These are phyloP conservation scores for Hyphopichia homilentoma DNA, from an alignment of 805 yeast species.

Conservation along the genomic window DNA sequence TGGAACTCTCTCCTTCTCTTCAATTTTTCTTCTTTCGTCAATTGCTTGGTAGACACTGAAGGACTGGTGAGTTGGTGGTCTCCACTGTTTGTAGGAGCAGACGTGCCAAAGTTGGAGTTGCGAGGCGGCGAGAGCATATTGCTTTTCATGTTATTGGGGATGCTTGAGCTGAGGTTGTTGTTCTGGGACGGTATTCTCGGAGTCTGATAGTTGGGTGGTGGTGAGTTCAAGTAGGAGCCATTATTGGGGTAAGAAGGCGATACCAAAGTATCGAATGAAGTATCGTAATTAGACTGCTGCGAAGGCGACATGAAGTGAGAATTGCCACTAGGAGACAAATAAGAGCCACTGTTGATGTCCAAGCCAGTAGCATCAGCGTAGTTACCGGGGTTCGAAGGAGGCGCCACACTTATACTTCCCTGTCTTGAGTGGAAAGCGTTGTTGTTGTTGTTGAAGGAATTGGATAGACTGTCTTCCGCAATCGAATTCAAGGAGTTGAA, in stretches of 20 bases:
- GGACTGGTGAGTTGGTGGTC: constrained; percentile 7
- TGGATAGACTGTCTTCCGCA: constrained; percentile 23
- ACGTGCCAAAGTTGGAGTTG: constrained; percentile 21
- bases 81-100: constrained; percentile 20
- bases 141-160: constrained; percentile 14
- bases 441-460: constrained; percentile 9
- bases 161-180: constrained; percentile 18
- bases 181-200: constrained; percentile 9
- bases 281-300: constrained; percentile 19
- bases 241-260: constrained; percentile 25
- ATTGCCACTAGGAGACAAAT: constrained; percentile 32
- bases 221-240: constrained; percentile 32
- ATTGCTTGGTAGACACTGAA: constrained; percentile 26
- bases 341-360: constrained; percentile 24
- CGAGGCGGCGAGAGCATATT: constrained; percentile 23
- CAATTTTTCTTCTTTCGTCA: constrained; percentile 64
- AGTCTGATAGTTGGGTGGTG: constrained; percentile 22
- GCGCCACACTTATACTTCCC: constrained; percentile 29
- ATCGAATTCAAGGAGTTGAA: constrained; percentile 29
- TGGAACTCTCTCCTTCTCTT: constrained; percentile 83
- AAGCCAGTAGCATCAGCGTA: constrained; percentile 11
- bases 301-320: constrained; percentile 31
- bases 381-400: constrained; percentile 12
- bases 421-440: constrained; percentile 29
- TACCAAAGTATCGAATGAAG: constrained; percentile 31